Percentiles rank a stretch among this genome's conserved stretches.
phyloP scores from a whole-genome alignment of 345 rosid genomes.

The Populus tremula region DNA sequence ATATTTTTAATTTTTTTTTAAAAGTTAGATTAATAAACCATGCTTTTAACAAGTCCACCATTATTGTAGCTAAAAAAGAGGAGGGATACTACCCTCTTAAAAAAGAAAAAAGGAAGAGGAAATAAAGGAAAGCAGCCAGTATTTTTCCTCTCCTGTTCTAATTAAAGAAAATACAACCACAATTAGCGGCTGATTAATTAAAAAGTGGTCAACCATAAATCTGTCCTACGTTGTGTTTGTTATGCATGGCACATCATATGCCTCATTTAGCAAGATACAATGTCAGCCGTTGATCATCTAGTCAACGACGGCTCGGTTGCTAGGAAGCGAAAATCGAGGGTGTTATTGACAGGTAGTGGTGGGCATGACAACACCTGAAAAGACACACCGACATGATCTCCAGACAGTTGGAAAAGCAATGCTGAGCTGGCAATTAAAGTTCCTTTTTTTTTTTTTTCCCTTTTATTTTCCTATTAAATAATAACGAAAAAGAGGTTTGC shows the following conservation, averaged over 20 bases:
- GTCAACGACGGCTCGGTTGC: constrained; percentile 2
- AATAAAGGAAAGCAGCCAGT: neutral
- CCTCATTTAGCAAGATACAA: neutral
- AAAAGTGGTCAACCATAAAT: neutral
- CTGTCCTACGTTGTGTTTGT: neutral
- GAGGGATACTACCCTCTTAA: neutral
- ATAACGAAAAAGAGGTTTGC: neutral
- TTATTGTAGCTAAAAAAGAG: no score
- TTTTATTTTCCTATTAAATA: neutral
- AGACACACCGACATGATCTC: constrained; percentile 27
- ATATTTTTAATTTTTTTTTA: no score
- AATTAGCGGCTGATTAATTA: neutral
- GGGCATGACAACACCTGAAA: constrained; percentile 23
- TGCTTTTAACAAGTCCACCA: no score
- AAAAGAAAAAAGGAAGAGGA: no score
- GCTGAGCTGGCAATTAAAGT: constrained; percentile 23
- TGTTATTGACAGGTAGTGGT: constrained; percentile 17
- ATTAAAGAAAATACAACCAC: neutral
- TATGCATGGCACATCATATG: constrained; percentile 4
- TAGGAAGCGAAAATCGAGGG: constrained; percentile 4
- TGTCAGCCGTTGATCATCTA: neutral
- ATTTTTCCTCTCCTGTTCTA: no score
- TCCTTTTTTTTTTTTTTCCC: neutral
- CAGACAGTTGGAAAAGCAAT: constrained; percentile 20
- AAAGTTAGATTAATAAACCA: no score